Percentiles rank a stretch among this genome's conserved stretches.
phyloP scores from a whole-genome alignment of 2,329 filamentous ascomycete genomes.

The Exserohilum turcica region DNA sequence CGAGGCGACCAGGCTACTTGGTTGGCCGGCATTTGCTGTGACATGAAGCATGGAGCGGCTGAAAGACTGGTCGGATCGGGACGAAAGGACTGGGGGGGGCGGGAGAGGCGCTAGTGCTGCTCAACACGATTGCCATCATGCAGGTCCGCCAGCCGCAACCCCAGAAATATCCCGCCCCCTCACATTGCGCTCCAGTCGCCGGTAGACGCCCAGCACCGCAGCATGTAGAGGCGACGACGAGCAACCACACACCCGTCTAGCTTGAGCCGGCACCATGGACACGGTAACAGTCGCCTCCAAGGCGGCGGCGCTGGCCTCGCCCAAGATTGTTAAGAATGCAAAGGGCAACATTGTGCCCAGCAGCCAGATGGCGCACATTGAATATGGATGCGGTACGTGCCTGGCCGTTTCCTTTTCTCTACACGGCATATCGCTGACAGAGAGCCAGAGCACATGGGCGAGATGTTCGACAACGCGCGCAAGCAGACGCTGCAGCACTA shows the following conservation, averaged over 20 bases:
- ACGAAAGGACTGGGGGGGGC: conserved; percentile 5
- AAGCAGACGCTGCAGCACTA: conserved; percentile 74
- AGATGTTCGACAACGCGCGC: conserved; percentile 69
- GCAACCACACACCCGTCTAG: conserved; percentile 5
- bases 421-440: conserved; percentile 26
- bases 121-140: conserved; percentile 36
- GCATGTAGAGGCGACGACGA: conserved; percentile 13
- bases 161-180: conserved; percentile 23
- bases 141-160: conserved; percentile 33
- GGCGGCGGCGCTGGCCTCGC: conserved; percentile 48
- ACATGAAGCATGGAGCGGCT: no score
- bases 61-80: conserved; percentile 1
- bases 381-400: conserved; percentile 51
- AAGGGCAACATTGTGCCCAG: conserved; percentile 47
- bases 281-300: conserved; percentile 49
- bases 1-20: no score
- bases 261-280: conserved; percentile 42
- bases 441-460: conserved; percentile 70
- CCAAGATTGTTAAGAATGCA: conserved; percentile 52
- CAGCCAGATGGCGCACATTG: conserved; percentile 49
- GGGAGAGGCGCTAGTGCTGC: conserved; percentile 32
- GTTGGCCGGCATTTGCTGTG: no score
- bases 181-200: conserved; percentile 7
- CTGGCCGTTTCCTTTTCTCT: neutral
- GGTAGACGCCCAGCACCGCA: conserved; percentile 2